Conservation (phyloP, 2,329 filamentous ascomycete genomes). For the Didymosphaeria variabile region DNA sequence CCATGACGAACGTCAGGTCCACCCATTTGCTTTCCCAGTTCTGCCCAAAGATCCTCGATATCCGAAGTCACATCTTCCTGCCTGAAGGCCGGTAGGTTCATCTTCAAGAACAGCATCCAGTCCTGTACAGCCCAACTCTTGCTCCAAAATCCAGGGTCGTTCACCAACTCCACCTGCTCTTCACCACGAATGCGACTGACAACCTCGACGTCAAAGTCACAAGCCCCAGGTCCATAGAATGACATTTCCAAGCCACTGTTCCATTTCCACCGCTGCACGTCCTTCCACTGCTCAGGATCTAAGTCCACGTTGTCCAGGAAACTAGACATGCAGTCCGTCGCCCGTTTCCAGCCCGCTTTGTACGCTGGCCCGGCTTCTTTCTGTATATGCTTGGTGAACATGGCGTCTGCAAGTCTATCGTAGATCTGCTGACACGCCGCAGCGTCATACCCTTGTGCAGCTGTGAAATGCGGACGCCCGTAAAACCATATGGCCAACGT, state of each 20-base stretch:
- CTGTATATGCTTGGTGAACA: not conserved
- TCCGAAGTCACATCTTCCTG: not conserved
- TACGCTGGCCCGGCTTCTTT: not conserved
- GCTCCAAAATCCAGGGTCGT: not conserved
- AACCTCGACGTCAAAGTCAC: not conserved
- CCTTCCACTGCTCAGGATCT: not conserved
- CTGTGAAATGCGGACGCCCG: slow-evolving; percentile 1
- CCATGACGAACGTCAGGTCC: not conserved
- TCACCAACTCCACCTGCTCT: not conserved
- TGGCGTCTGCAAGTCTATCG: not conserved
- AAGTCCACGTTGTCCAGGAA: slow-evolving; percentile 4
- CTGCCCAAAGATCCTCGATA: not conserved
- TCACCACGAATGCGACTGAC: not conserved
- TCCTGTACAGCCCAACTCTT: slow-evolving; percentile 1
- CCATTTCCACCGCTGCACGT: slow-evolving; percentile 9
- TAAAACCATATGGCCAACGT: slow-evolving; percentile 11
- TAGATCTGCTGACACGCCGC: not conserved
- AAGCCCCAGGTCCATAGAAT: not conserved
- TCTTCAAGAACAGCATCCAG: slow-evolving; percentile 5
- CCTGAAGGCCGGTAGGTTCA: not conserved
- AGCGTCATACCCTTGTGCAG: not conserved
- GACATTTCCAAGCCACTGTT: not conserved
- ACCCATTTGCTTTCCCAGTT: slow-evolving; percentile 1
- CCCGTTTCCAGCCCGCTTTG: slow-evolving; percentile 1
- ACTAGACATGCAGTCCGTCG: not conserved